Evolutionary conservation across 371 early-diverging fungal species (phyloP), one percentile per base, ranked within the genome.

Genomic region (Actinomortierella wolfii): DNA sequence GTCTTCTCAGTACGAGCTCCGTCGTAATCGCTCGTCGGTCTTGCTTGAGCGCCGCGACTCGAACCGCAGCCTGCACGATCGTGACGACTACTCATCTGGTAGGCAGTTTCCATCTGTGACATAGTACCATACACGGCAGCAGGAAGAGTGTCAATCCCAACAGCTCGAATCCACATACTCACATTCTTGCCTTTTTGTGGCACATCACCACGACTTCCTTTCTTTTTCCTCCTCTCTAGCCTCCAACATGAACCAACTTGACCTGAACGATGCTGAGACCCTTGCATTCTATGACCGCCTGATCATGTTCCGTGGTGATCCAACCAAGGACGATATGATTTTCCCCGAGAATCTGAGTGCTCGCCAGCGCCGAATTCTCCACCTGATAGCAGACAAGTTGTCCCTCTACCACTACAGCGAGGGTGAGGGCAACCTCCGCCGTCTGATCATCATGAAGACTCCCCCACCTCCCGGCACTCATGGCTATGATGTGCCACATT

Each of bases 221-320:
- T 11, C 11, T 11, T 6, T 34, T 11, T 11, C 34, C 34, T 34
- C 11, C 34, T 6, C 34, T 34, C 34, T 34, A 34, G 34, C 34
- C 34, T 34, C 34, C 34, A 34, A 34, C 11, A 34, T 34, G 34
- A 34, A 34, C 34, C 34, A 34, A 43, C 78, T 89, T 42, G 87
- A 89, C 55, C 76, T 87, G 51, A 83, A 86, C 60, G 85, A 88
- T 61, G 79, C 81, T 9, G 80, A 80, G 56, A 85, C 85, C 24
- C 75, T 85, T 47, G 78, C 79, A 55, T 71, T 88, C 40, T 88
- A 87, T 56, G 86, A 87, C 28, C 79, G 80, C 44, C 61, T 89
- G 56, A 76, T 84, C 56, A 78, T 81, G 23, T 89, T 89, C 63
- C 80, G 86, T 57, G 79, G 81, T 51, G 85, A 88, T 60, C 79